A percentile compares a stretch with the other conserved stretches of the same genome.
Evolutionary conservation across 768 basidiomycete genomes (phyloP).

Genomic region (Neoboletus subvelutipes): DNA sequence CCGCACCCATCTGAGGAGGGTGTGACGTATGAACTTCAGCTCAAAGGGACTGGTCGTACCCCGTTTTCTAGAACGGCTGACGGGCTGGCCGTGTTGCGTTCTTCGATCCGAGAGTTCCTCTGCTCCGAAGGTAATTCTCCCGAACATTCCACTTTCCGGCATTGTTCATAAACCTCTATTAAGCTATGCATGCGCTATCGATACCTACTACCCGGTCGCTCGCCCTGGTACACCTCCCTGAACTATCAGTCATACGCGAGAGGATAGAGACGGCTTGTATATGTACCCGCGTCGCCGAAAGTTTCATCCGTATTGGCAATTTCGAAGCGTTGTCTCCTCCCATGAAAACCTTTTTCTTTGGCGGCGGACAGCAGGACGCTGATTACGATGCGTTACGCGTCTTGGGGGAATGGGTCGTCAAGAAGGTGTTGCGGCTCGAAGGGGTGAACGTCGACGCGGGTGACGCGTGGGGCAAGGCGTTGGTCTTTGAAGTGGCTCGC

Average conservation of each 20-base stretch:
- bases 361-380: conserved; percentile 72
- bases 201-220: conserved; percentile 91
- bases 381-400: conserved; percentile 73
- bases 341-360: conserved; percentile 59
- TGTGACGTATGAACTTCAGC: conserved; percentile 76
- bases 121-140: conserved; percentile 73
- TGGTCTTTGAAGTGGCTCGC: conserved; percentile 76
- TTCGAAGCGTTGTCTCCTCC: conserved; percentile 86
- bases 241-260: conserved; percentile 76
- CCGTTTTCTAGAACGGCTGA: conserved; percentile 93
- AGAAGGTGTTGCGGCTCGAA: conserved; percentile 53
- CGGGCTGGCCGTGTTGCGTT: conserved; percentile 92
- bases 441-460: conserved; percentile 40
- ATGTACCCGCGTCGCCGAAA: conserved; percentile 79
- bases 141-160: not conserved
- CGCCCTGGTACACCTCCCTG: conserved; percentile 71
- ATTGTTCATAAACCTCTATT: conserved; percentile 38
- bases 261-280: conserved; percentile 67
- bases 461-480: conserved; percentile 64
- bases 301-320: conserved; percentile 88
- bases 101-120: conserved; percentile 91
- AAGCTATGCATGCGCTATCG: conserved; percentile 73
- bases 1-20: conserved; percentile 61
- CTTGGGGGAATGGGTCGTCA: conserved; percentile 73
- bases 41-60: conserved; percentile 93